Evolutionary conservation across 352 stramenopile species (phyloP).

Genomic region (Discostella stelligera): DNA sequence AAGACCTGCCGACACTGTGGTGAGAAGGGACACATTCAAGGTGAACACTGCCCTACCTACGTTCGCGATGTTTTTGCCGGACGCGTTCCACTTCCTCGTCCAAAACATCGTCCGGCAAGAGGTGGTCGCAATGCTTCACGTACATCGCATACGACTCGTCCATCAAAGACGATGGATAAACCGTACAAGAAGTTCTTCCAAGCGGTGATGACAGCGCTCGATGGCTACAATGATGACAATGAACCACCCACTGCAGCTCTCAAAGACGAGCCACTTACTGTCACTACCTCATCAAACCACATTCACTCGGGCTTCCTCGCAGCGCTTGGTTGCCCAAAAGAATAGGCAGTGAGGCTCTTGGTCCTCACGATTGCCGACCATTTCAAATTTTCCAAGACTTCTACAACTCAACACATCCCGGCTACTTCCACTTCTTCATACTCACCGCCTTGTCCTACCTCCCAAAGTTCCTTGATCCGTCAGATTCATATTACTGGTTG

Average conservation of each 20-base stretch:
- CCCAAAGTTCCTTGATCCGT: neutral
- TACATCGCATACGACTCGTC: neutral
- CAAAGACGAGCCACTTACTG: too few species aligned
- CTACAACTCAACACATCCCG: neutral
- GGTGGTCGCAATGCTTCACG: neutral
- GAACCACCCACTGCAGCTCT: too few species aligned
- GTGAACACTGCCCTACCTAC: neutral
- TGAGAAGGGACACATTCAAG: neutral
- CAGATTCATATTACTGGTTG: neutral
- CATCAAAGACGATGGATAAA: neutral
- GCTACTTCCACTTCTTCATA: neutral
- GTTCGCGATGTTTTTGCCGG: neutral
- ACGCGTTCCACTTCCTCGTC: neutral
- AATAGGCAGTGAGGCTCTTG: neutral
- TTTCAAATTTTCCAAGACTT: conserved; percentile 5
- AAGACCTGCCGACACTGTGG: neutral
- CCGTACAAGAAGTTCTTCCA: neutral
- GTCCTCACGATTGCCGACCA: neutral
- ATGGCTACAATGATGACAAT: neutral
- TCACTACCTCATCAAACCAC: neutral
- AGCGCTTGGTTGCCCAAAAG: neutral
- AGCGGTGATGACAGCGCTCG: neutral
- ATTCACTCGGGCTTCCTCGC: neutral
- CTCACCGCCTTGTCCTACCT: neutral
- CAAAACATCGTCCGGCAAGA: neutral